A percentile compares a stretch with the other conserved stretches of the same genome.
Evolutionary conservation across 2,329 filamentous ascomycete genomes (phyloP).

Genomic region (Thielaviopsis ethacetica): DNA sequence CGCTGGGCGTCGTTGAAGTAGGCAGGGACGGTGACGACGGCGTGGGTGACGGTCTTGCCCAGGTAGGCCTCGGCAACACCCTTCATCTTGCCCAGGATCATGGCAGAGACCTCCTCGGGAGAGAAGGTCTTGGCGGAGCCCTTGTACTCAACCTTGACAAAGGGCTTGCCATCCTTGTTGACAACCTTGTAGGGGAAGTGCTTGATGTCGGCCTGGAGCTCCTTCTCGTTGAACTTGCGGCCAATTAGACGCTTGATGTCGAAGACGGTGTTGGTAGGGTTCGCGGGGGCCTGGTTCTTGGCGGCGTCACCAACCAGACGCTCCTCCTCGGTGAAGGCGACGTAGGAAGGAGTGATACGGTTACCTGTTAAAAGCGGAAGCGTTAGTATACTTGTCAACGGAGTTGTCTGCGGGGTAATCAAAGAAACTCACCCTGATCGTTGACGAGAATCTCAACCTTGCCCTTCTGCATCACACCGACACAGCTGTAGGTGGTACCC

Average conservation of each 20-base stretch:
- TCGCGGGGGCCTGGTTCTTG: constrained; percentile 82
- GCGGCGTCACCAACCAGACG: constrained; percentile 92
- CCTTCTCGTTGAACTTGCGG: constrained; percentile 68
- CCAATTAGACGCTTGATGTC: constrained; percentile 79
- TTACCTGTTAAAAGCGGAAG: constrained; percentile 37
- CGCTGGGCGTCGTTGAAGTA: constrained; percentile 99
- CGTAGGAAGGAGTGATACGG: constrained; percentile 89
- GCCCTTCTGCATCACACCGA: constrained; percentile 90
- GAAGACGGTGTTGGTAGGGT: constrained; percentile 61
- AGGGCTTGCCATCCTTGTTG: constrained; percentile 78
- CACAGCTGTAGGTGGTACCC: constrained; percentile 78
- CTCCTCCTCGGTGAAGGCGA: constrained; percentile 94
- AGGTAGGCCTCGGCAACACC: constrained; percentile 65
- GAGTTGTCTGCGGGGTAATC: background rate
- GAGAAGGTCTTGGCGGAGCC: constrained; percentile 56
- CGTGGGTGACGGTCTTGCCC: constrained; percentile 70
- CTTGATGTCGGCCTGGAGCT: constrained; percentile 88
- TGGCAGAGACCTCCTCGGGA: constrained; percentile 65
- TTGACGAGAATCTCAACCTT: constrained; percentile 93
- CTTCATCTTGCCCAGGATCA: constrained; percentile 76
- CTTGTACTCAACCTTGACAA: constrained; percentile 57
- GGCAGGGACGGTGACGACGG: constrained; percentile 84
- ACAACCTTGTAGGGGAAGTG: constrained; percentile 95
- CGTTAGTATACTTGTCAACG: constrained; percentile 7
- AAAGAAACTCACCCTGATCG: constrained; percentile 45